Conservation (phyloP, 306 rosid genomes). For the Senna tora region DNA sequence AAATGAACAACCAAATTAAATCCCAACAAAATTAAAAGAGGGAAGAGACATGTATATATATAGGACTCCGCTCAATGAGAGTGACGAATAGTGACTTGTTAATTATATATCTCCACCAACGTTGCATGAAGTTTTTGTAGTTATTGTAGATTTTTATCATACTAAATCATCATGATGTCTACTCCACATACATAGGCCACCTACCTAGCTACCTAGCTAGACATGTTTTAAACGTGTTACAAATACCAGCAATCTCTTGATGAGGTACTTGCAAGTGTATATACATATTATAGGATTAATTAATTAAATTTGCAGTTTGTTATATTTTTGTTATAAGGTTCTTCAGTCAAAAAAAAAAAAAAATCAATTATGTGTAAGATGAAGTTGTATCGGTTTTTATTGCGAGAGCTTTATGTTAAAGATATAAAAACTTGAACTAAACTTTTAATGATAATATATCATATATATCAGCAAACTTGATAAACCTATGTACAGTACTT, state of each 20-base stretch:
- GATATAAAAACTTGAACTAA: too few relatives aligned
- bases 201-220: too few relatives aligned
- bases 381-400: too few relatives aligned
- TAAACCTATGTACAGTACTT: too few relatives aligned
- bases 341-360: too few relatives aligned
- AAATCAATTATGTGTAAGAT: too few relatives aligned
- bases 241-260: not conserved
- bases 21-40: not conserved
- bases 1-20: not conserved
- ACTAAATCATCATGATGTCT: not conserved
- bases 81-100: not conserved
- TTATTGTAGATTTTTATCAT: not conserved
- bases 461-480: not conserved
- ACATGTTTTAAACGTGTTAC: not conserved
- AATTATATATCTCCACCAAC: not conserved
- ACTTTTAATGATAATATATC: too few relatives aligned
- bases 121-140: not conserved
- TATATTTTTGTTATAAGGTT: too few relatives aligned
- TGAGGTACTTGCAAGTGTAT: not conserved
- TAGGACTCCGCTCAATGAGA: not conserved
- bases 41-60: not conserved
- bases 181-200: conserved; percentile 15
- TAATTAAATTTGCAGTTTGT: too few relatives aligned
- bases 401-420: too few relatives aligned
- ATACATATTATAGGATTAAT: too few relatives aligned